phyloP scores from a whole-genome alignment of 257 asterid genomes.

The Fraxinus pennsylvanica region DNA sequence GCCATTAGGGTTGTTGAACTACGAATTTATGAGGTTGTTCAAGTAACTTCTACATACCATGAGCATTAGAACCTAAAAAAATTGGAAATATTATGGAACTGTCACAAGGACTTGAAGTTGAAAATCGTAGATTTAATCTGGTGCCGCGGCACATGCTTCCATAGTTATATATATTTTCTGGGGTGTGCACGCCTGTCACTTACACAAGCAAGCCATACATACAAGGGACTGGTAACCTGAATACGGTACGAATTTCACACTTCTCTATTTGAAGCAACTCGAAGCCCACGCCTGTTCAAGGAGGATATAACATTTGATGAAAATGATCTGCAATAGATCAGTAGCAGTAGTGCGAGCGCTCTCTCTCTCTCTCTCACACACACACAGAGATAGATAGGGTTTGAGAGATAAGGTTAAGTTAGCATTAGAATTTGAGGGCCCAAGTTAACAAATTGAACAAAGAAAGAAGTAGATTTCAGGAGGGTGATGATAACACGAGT shows the following conservation, averaged over 20 bases:
- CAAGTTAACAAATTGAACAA: background rate
- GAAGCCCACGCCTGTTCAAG: constrained; percentile 24
- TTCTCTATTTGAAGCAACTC: constrained; percentile 14
- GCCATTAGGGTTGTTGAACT: background rate
- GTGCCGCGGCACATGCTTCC: background rate
- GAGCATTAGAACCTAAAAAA: background rate
- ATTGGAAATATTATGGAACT: background rate
- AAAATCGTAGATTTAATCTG: background rate
- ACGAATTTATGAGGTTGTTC: background rate
- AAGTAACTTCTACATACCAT: background rate
- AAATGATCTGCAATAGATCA: constrained; percentile 10
- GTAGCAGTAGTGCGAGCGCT: background rate
- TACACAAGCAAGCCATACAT: background rate
- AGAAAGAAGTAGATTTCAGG: background rate
- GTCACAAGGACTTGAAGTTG: background rate
- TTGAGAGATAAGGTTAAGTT: background rate
- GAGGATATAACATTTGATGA: constrained; percentile 18
- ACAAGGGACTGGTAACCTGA: too few species aligned
- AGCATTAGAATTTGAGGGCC: constrained; percentile 6
- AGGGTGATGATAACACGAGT: background rate
- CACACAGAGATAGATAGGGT: background rate
- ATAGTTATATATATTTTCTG: too few species aligned
- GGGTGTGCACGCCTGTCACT: background rate
- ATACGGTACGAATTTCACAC: constrained; percentile 13
- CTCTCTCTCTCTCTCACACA: background rate